Evolutionary conservation across 805 yeast species (phyloP).

Genomic region (Wickerhamomyces kurtzmanii): DNA sequence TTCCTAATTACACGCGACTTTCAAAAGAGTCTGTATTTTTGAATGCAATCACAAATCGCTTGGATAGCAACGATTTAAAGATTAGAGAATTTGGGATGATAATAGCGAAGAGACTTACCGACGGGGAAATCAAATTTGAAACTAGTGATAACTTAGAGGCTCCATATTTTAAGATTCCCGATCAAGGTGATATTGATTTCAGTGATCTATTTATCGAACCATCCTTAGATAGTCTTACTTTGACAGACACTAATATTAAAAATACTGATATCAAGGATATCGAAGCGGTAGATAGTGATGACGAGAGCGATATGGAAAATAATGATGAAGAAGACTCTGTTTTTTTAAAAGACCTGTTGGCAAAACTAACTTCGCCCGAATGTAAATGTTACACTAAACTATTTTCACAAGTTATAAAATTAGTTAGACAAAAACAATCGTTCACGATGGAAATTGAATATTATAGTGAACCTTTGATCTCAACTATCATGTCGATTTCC

Average conservation of each 20-base stretch:
- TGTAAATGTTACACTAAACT: conserved; percentile 28
- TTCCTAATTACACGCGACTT: conserved; percentile 17
- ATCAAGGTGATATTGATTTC: conserved; percentile 10
- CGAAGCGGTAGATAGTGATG: conserved; percentile 19
- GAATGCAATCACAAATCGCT: conserved; percentile 39
- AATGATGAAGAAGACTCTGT: conserved; percentile 44
- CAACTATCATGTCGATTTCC: conserved; percentile 38
- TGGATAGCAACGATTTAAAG: conserved; percentile 36
- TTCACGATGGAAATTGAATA: conserved; percentile 52
- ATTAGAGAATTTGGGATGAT: conserved; percentile 45
- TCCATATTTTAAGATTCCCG: conserved; percentile 10
- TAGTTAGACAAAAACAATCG: conserved; percentile 54
- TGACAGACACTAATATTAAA: conserved; percentile 6
- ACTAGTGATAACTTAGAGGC: conserved; percentile 21
- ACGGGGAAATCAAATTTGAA: conserved; percentile 18
- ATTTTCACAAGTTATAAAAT: conserved; percentile 37
- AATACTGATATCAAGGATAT: conserved; percentile 3
- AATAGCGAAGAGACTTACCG: conserved; percentile 39
- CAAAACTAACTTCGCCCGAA: conserved; percentile 37
- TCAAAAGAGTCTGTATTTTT: conserved; percentile 31
- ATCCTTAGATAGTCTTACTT: conserved; percentile 9
- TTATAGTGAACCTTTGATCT: conserved; percentile 45
- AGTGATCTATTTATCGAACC: conserved; percentile 15
- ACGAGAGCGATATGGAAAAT: conserved; percentile 15
- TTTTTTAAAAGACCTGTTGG: conserved; percentile 63